phyloP scores from a whole-genome alignment of 352 stramenopile species.

The Phytophthora sp. region DNA sequence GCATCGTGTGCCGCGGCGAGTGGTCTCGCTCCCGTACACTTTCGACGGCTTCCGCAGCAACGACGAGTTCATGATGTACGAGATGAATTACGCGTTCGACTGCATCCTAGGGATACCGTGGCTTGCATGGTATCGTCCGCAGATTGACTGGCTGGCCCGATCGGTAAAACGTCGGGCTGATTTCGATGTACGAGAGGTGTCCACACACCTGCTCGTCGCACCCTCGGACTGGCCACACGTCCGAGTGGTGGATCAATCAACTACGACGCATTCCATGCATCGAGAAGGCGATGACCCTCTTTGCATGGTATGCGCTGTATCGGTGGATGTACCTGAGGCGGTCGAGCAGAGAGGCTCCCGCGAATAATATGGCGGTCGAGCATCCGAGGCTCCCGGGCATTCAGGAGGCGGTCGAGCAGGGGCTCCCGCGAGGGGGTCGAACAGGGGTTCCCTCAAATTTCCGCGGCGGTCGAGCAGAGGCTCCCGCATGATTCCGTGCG shows the following conservation, averaged over 20 bases:
- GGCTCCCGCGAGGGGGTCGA: no score
- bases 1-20: conserved; percentile 3
- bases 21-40: conserved; percentile 5
- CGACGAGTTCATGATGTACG: conserved; percentile 26
- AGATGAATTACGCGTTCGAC: conserved; percentile 35
- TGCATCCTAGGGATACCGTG: conserved; percentile 33
- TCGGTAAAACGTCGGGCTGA: conserved; percentile 1
- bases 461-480: no score
- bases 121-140: conserved; percentile 9
- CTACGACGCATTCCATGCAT: neutral
- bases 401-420: no score
- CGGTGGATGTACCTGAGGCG: neutral
- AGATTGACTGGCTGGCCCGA: conserved; percentile 10
- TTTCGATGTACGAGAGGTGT: conserved; percentile 4
- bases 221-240: neutral
- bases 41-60: conserved; percentile 22
- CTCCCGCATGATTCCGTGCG: neutral
- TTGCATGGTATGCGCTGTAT: neutral
- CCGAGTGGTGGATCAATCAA: conserved; percentile 8
- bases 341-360: conserved; percentile 4
- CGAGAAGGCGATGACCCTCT: conserved; percentile 11
- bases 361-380: no score
- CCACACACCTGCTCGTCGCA: neutral
- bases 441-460: no score
- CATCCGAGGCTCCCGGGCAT: no score